Evolutionary conservation across 345 rosid species (phyloP).

Genomic region (Linum lewisii): DNA sequence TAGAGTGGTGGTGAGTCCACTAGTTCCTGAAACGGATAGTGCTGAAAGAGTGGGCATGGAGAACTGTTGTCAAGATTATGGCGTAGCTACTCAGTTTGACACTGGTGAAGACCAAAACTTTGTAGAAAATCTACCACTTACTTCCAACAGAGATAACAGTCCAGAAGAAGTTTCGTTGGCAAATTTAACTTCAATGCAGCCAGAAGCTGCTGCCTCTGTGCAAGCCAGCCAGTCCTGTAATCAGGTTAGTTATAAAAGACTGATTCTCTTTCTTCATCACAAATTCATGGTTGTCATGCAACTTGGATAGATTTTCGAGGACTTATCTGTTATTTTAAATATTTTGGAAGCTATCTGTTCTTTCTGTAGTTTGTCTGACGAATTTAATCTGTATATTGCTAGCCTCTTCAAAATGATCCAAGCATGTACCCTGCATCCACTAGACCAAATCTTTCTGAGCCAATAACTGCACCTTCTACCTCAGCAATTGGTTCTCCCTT

Average conservation of each 20-base stretch:
- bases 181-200: slow-evolving; percentile 8
- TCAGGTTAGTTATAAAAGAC: background rate
- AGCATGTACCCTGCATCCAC: slow-evolving; percentile 21
- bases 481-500: slow-evolving; percentile 15
- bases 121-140: background rate
- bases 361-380: background rate
- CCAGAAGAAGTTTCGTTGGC: slow-evolving; percentile 6
- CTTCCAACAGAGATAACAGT: slow-evolving; percentile 3
- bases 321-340: too few species aligned
- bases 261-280: background rate
- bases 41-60: background rate
- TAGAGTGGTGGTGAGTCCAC: background rate
- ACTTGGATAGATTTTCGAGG: background rate
- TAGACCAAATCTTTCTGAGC: slow-evolving; percentile 15
- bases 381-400: background rate
- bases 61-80: too few species aligned
- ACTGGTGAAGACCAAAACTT: background rate
- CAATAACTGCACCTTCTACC: slow-evolving; percentile 13
- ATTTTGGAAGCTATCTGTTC: background rate
- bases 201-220: slow-evolving; percentile 3
- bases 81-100: background rate
- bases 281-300: background rate
- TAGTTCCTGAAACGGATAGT: background rate
- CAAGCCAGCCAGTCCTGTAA: background rate
- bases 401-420: slow-evolving; percentile 2